Evolutionary conservation across 1,139 yeast species (phyloP).

Genomic region (Zygosaccharomyces sapae): DNA sequence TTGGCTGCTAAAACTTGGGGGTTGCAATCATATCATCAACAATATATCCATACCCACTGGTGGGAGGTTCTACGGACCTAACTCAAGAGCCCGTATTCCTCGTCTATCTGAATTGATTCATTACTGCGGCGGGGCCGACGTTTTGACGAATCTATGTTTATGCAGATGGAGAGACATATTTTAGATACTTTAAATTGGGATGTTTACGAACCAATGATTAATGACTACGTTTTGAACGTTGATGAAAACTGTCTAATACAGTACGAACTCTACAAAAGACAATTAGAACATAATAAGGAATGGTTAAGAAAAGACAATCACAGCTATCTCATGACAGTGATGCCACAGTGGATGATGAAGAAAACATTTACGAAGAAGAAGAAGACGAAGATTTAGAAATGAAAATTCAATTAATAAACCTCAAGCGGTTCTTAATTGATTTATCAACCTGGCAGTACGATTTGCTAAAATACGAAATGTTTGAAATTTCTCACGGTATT

Average conservation of each 20-base stretch:
- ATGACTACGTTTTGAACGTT: conserved; percentile 46
- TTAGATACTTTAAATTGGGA: conserved; percentile 60
- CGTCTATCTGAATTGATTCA: conserved; percentile 58
- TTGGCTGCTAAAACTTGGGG: conserved; percentile 61
- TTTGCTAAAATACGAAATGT: conserved; percentile 31
- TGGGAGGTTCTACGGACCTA: conserved; percentile 61
- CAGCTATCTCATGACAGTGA: conserved; percentile 31
- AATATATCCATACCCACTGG: conserved; percentile 47
- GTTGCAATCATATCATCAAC: conserved; percentile 64
- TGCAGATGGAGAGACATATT: conserved; percentile 54
- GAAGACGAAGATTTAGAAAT: conserved; percentile 31
- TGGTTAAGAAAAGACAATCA: conserved; percentile 24
- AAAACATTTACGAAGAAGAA: conserved; percentile 24
- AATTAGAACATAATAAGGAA: conserved; percentile 31
- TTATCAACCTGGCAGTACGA: conserved; percentile 34
- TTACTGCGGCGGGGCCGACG: conserved; percentile 53
- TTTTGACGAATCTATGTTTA: conserved; percentile 56
- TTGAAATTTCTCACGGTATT: conserved; percentile 32
- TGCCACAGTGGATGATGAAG: conserved; percentile 24
- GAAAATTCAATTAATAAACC: conserved; percentile 33
- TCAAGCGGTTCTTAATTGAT: conserved; percentile 35
- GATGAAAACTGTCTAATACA: conserved; percentile 41
- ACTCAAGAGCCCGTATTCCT: conserved; percentile 62
- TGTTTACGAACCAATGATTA: conserved; percentile 53
- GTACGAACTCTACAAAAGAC: conserved; percentile 38